These are phyloP conservation scores for Starmerella gropengiesseri DNA, from an alignment of 805 yeast genomes.

Conservation along the genomic window DNA sequence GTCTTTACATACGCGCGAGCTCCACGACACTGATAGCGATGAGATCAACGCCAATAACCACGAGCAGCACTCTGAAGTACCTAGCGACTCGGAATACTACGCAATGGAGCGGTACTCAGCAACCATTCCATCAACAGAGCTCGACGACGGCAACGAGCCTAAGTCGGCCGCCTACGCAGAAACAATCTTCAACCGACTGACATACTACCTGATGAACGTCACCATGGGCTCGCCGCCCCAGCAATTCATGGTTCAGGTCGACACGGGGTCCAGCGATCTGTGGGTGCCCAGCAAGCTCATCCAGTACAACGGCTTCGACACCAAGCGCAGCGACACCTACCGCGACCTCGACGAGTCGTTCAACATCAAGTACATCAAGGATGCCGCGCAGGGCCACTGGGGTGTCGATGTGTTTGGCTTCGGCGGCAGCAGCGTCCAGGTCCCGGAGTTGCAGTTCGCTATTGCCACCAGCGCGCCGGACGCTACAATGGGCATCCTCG, in stretches of 20 bases:
- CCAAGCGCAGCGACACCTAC: constrained; percentile 17
- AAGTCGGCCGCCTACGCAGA: constrained; percentile 1
- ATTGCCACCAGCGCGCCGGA: constrained; percentile 60
- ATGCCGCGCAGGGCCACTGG: constrained; percentile 45
- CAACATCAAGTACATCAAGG: constrained; percentile 33
- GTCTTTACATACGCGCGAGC: constrained; percentile 5
- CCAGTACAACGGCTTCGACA: constrained; percentile 23
- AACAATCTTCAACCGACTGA: constrained; percentile 25
- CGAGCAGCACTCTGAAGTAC: neutral
- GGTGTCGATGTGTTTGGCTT: constrained; percentile 51
- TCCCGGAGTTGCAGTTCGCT: constrained; percentile 55
- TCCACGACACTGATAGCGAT: neutral
- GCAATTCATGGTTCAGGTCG: constrained; percentile 47
- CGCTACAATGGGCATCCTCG: constrained; percentile 39
- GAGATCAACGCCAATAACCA: neutral
- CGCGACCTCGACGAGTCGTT: constrained; percentile 20
- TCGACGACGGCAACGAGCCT: neutral
- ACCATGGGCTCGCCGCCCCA: constrained; percentile 45
- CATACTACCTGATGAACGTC: constrained; percentile 29
- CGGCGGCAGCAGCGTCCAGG: constrained; percentile 33
- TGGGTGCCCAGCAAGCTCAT: constrained; percentile 24
- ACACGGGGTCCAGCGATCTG: constrained; percentile 51
- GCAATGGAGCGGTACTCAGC: too few species aligned
- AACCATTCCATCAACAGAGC: too few species aligned
- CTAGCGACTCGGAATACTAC: too few species aligned